phyloP scores from a whole-genome alignment of 2,329 filamentous ascomycete species.

The Talaromyces rugulosus region DNA sequence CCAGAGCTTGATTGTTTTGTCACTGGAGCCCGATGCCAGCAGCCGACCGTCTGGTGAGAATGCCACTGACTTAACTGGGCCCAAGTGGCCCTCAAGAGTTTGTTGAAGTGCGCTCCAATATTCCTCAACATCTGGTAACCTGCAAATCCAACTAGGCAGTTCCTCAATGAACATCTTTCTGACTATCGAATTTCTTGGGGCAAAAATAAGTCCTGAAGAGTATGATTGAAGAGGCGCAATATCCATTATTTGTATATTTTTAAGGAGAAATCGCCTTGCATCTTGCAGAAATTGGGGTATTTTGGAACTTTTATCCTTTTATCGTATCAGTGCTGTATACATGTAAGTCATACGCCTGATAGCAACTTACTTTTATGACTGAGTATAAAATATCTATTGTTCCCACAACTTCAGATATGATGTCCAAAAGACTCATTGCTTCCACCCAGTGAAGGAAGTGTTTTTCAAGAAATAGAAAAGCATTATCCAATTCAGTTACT shows the following conservation, averaged over 20 bases:
- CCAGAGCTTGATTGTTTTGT: background rate
- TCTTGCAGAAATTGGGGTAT: slow-evolving; percentile 25
- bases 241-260: slow-evolving; percentile 23
- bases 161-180: slow-evolving; percentile 17
- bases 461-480: background rate
- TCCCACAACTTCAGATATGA: background rate
- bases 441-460: slow-evolving; percentile 9
- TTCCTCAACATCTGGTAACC: slow-evolving; percentile 9
- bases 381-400: slow-evolving; percentile 17
- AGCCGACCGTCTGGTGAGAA: slow-evolving; percentile 19
- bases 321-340: background rate
- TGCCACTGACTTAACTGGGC: slow-evolving; percentile 12
- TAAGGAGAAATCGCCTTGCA: slow-evolving; percentile 26
- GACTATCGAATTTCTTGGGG: slow-evolving; percentile 20
- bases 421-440: background rate
- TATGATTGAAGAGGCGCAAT: slow-evolving; percentile 32
- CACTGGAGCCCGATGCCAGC: slow-evolving; percentile 14
- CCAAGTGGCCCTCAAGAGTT: slow-evolving; percentile 20
- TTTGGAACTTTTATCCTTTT: slow-evolving; percentile 8
- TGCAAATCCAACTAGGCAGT: slow-evolving; percentile 15
- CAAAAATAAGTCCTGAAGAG: slow-evolving; percentile 28
- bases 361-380: slow-evolving; percentile 7
- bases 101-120: slow-evolving; percentile 19
- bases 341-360: too few species aligned
- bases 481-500: slow-evolving; percentile 8